Base-by-base conservation (phyloP, 805 yeast genomes). In the Zygosaccharomyces rouxii region DNA sequence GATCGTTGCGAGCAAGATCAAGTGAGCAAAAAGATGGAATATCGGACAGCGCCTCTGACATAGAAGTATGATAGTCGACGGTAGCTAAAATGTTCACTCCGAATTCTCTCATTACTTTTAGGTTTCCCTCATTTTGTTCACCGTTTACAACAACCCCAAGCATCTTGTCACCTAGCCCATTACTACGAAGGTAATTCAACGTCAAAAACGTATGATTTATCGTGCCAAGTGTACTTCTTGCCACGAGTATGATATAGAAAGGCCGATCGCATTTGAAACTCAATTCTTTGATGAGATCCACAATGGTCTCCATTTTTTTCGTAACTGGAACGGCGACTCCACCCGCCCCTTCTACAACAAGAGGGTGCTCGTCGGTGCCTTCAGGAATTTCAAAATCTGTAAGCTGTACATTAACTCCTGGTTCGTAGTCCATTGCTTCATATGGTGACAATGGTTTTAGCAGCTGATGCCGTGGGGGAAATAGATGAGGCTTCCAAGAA, bases 281-380 rank as follows among this genome's bases (percentile, higher is more conserved):
- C 18, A 62, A 23, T 29, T 44, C 44, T 31, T 50, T 47, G 21
- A 63, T 55, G 18, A 63, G 47, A 45, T 65, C 67, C 7, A 60
- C 55, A 1, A 60, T 65, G 0, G 61, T 58, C 30, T 58, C 50
- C 7, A 49, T 31, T 7, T 57, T 48, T 9, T 50, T 52, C n/a
- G 62, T 63, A 4, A 65, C 30, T 7, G 68, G 68, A 11, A 65
- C 69, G 38, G 40, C 57, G 5, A 58, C 52, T 7, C 69, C 69
- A 38, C 67, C 69, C 5, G 68, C 68, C 19, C 69, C 67, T 49
- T 64, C 67, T 4, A 63, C 44, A 16, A 64, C 46, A 33, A 63
- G 43, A 19, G 63, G 60, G 7, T 38, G 38, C 14, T 26, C 28
- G 9, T 39, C 35, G 18, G 37, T 37, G 2, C 35, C 49, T 16